A percentile compares a stretch with the other conserved stretches of the same genome.
These are phyloP conservation scores for Tothia fuscella DNA, from an alignment of 2,329 filamentous ascomycete species.

Conservation along the genomic window DNA sequence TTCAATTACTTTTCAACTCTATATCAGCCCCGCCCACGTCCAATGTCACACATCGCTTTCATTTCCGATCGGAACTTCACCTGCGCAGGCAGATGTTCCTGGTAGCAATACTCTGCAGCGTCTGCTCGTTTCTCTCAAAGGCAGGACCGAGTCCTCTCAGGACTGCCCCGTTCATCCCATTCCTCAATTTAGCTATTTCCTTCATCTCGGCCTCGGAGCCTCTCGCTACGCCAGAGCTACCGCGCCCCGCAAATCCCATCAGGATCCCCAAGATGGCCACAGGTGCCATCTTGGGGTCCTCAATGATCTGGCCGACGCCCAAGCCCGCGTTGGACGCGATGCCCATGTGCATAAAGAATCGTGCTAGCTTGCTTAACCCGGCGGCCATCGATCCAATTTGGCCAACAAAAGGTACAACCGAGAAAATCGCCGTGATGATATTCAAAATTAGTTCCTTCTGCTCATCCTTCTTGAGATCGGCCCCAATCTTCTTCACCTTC, in stretches of 20 bases:
- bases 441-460: background rate
- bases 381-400: background rate
- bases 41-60: no score
- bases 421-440: background rate
- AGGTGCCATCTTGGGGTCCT: background rate
- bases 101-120: no score
- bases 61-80: no score
- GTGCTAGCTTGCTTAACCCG: background rate
- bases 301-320: background rate
- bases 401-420: background rate
- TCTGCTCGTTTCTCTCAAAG: no score
- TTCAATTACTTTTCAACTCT: no score
- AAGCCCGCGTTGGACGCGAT: background rate
- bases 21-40: no score
- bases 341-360: background rate
- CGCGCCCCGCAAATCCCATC: background rate
- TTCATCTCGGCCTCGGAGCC: background rate
- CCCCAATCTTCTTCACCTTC: background rate
- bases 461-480: background rate
- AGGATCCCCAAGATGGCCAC: background rate
- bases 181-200: background rate
- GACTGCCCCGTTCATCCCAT: no score
- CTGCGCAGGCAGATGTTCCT: no score
- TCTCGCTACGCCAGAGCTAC: background rate
- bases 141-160: no score